Percentiles rank a stretch among this genome's conserved stretches.
phyloP scores from a whole-genome alignment of 306 rosid genomes.

The Ammopiptanthus mongolicus region DNA sequence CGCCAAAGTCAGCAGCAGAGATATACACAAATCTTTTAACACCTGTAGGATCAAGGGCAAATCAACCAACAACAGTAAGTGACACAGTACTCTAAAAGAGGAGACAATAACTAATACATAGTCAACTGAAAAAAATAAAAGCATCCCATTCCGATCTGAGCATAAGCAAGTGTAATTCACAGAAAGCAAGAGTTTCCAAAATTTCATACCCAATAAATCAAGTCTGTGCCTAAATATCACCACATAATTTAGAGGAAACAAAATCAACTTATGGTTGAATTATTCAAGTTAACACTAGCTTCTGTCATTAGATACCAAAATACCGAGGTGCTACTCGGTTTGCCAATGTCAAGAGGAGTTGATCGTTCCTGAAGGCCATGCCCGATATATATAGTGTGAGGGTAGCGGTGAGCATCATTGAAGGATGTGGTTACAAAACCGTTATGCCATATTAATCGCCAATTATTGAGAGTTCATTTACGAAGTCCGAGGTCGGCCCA shows the following conservation, averaged over 20 bases:
- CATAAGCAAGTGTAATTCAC: neutral
- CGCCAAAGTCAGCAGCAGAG: constrained; percentile 96
- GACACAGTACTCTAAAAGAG: neutral
- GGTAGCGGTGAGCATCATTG: no score
- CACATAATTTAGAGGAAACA: neutral
- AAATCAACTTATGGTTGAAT: neutral
- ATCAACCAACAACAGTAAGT: constrained; percentile 10
- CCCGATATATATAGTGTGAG: no score
- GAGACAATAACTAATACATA: neutral
- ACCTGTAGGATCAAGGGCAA: constrained; percentile 46
- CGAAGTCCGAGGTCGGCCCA: no score
- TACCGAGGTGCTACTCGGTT: no score
- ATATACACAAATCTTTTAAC: constrained; percentile 85
- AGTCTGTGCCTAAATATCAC: neutral
- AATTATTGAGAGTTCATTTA: no score
- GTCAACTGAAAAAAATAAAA: neutral
- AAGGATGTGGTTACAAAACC: no score
- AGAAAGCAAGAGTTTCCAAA: neutral
- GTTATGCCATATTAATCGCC: no score
- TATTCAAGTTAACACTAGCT: no score
- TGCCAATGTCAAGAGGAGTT: no score
- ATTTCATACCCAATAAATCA: neutral
- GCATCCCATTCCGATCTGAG: neutral
- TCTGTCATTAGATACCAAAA: no score
- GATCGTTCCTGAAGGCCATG: no score